Evolutionary conservation across 2,329 filamentous ascomycete species (phyloP), one percentile per base, ranked within the genome.

Genomic region (Xylariaceae sp.): DNA sequence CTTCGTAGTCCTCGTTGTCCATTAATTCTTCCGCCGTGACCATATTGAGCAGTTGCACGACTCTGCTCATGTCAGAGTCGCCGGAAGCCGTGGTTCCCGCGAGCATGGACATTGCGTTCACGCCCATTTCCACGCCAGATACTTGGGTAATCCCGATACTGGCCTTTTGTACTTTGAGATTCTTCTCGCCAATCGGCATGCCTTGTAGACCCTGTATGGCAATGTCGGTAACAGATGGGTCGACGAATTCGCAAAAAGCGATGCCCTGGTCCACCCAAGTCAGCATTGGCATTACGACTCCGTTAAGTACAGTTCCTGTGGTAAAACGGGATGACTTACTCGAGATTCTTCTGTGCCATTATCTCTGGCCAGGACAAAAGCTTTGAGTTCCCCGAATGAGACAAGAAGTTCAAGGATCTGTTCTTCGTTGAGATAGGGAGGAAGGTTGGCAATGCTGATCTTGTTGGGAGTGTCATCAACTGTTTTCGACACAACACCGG

Each of bases 31-130:
- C 94, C 0, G 91, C 81, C 0, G 94, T 99, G 34, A 99, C 93
- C 94, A 99, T 99, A 76, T 99, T 99, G 66, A 99, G 82, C 56
- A 99, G 77, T 73, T 96, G 93, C 55, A 99, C 71, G 14, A 99
- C 93, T 50, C 89, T 83, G 59, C 89, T 89, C 54, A 87, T 84
- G 61, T 96, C 91, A 33, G 88, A 77, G 54, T 92, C 88, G 50
- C 81, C 81, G 11, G 58, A 60, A 36, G 89, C 88, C 3, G 86
- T 90, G 17, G 94, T 96, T 52, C 93, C 92, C 36, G 94, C 94
- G 63, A 99, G 88, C 82, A 97, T 91, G 46, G 92, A 96, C 86
- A 99, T 97, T 57, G 94, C 94, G 62, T 94, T 95, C 57, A 99
- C 93, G 50, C 93, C 90, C 80, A 97, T 95, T 66, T 99, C 94